Conservation (phyloP, 768 basidiomycete species). For the Kondoa malvinella region DNA sequence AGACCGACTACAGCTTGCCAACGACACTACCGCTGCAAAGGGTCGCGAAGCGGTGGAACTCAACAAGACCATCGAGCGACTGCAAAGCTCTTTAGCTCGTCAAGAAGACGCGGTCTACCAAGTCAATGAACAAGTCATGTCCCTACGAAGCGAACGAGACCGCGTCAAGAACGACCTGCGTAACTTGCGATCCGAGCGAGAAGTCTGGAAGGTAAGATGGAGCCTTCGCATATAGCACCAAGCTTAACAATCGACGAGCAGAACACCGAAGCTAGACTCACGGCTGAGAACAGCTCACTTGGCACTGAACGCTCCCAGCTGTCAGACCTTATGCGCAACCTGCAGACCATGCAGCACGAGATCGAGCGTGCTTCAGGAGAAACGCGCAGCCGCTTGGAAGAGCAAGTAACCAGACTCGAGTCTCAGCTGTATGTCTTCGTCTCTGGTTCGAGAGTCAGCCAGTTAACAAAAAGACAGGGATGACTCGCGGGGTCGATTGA, state of each 20-base stretch:
- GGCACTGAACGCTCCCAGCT: constrained; percentile 66
- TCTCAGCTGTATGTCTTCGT: constrained; percentile 47
- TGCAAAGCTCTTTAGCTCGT: constrained; percentile 56
- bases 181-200: constrained; percentile 81
- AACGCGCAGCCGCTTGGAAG: constrained; percentile 63
- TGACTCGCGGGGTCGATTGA: constrained; percentile 52
- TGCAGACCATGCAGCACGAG: constrained; percentile 79
- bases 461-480: constrained; percentile 38
- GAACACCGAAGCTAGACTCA: constrained; percentile 62
- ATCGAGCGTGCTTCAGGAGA: constrained; percentile 67
- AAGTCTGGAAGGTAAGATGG: constrained; percentile 61
- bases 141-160: constrained; percentile 19
- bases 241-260: constrained; percentile 27
- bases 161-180: constrained; percentile 60
- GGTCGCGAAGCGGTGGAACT: constrained; percentile 50
- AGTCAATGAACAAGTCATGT: constrained; percentile 31
- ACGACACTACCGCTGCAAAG: constrained; percentile 50
- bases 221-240: background rate
- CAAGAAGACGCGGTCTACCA: constrained; percentile 58
- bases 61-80: constrained; percentile 49
- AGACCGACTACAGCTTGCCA: constrained; percentile 34
- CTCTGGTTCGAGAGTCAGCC: background rate
- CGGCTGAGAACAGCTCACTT: constrained; percentile 67
- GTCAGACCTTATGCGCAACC: constrained; percentile 69
- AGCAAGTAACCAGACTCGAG: constrained; percentile 58